phyloP scores from a whole-genome alignment of 78 protist genomes.

The Emiliania huxleyi region DNA sequence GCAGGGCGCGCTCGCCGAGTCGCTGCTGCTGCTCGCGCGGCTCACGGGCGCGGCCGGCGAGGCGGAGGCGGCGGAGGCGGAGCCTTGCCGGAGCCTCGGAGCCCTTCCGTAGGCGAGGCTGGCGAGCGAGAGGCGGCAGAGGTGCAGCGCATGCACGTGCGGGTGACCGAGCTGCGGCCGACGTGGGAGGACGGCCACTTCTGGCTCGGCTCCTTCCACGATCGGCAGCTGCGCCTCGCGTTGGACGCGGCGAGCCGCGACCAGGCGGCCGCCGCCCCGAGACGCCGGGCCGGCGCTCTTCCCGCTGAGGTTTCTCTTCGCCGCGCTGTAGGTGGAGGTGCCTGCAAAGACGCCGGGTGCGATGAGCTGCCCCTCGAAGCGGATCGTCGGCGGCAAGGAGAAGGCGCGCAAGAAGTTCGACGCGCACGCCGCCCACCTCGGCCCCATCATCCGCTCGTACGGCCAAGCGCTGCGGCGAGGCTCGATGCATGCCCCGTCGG shows the following conservation, averaged over 20 bases:
- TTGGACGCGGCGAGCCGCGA: neutral
- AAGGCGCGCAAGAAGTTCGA: neutral
- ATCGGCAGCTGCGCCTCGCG: neutral
- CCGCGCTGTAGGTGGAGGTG: neutral
- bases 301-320: no score
- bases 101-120: no score
- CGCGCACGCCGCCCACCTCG: neutral
- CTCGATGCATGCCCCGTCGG: constrained; percentile 44
- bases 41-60: neutral
- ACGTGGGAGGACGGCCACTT: neutral
- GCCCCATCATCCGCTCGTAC: neutral
- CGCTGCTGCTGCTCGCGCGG: neutral
- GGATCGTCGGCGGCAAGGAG: neutral
- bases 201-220: neutral
- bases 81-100: no score
- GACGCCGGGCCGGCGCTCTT: no score
- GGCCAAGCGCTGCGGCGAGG: constrained; percentile 46
- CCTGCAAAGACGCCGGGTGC: neutral
- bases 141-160: neutral
- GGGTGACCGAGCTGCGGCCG: no score
- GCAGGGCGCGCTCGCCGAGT: neutral
- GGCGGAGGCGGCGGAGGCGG: neutral
- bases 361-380: neutral
- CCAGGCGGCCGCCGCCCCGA: no score
- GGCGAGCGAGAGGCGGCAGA: neutral